A percentile compares a stretch with the other conserved stretches of the same genome.
phyloP scores from a whole-genome alignment of 1,284 basidiomycete species.

The Marasmius oreades region DNA sequence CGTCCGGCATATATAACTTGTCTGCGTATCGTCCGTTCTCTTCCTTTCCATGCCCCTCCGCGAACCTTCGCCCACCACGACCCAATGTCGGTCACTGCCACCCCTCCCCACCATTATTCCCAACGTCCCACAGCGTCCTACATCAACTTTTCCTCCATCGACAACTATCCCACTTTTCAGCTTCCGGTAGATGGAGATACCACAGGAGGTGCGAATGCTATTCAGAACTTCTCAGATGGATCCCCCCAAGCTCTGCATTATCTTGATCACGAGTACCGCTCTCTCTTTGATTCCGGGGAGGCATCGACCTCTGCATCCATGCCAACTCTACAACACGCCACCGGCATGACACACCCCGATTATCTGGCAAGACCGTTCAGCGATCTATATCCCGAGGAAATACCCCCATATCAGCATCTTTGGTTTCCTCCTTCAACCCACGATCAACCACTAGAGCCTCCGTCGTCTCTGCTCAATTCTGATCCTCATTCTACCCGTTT shows the following conservation, averaged over 20 bases:
- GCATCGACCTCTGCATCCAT: conserved; percentile 27
- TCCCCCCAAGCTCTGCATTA: conserved; percentile 33
- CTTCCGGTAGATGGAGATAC: background rate
- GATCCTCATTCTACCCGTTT: background rate
- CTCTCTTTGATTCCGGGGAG: conserved; percentile 39
- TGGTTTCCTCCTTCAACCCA: conserved; percentile 30
- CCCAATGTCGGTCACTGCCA: conserved; percentile 2
- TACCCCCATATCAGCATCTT: conserved; percentile 29
- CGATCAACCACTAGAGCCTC: conserved; percentile 25
- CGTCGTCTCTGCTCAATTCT: conserved; percentile 13
- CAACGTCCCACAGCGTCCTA: background rate
- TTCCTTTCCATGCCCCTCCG: background rate
- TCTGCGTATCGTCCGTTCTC: conserved; percentile 8
- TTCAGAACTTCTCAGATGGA: conserved; percentile 44
- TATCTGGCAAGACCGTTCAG: conserved; percentile 21
- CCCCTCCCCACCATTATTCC: conserved; percentile 1
- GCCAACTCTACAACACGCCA: conserved; percentile 37
- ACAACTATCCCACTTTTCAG: background rate
- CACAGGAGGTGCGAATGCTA: conserved; percentile 24
- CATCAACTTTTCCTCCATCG: background rate
- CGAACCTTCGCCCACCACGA: background rate
- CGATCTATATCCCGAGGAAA: conserved; percentile 33
- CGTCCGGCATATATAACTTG: background rate
- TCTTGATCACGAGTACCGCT: conserved; percentile 39
- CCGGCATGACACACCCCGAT: conserved; percentile 39